Percentiles rank a stretch among this genome's conserved stretches.
phyloP scores from a whole-genome alignment of 2,329 filamentous ascomycete genomes.

The Mycocentrospora acerina region DNA sequence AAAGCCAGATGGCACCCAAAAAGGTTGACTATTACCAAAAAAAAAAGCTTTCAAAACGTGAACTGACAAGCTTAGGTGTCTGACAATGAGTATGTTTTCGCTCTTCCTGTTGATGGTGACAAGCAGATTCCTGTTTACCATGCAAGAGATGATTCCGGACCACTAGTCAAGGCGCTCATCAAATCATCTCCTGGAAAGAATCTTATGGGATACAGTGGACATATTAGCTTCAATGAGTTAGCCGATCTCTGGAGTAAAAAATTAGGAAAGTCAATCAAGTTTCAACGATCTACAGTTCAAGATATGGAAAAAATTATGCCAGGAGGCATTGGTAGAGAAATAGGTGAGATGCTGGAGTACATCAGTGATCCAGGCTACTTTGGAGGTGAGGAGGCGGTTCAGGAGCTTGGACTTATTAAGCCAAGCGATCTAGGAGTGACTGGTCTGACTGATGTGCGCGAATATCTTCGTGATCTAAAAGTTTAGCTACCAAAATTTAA shows the following conservation, averaged over 20 bases:
- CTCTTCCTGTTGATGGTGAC: no score
- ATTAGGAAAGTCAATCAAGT: conserved; percentile 18
- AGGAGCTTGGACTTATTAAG: no score
- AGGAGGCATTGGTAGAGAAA: conserved; percentile 26
- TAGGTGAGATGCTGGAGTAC: conserved; percentile 30
- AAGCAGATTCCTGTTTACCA: conserved; percentile 23
- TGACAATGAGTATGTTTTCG: no score
- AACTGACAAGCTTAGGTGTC: no score
- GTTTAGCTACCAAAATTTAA: no score
- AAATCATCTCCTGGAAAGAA: conserved; percentile 20
- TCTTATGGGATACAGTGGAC: conserved; percentile 24
- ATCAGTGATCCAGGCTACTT: conserved; percentile 36
- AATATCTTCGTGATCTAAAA: no score
- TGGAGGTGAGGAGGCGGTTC: no score
- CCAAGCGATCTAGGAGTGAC: no score
- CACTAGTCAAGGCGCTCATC: conserved; percentile 19
- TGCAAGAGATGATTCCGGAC: conserved; percentile 16
- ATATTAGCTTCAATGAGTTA: conserved; percentile 22
- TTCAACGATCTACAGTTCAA: conserved; percentile 14
- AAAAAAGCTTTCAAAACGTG: no score
- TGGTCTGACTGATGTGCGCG: no score
- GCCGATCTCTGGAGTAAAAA: conserved; percentile 23
- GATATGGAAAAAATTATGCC: conserved; percentile 20
- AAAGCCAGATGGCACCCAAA: no score
- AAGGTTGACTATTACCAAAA: no score